Base-by-base conservation (phyloP, 192 early-diverging fungal species). In the Coemansia sp. region DNA sequence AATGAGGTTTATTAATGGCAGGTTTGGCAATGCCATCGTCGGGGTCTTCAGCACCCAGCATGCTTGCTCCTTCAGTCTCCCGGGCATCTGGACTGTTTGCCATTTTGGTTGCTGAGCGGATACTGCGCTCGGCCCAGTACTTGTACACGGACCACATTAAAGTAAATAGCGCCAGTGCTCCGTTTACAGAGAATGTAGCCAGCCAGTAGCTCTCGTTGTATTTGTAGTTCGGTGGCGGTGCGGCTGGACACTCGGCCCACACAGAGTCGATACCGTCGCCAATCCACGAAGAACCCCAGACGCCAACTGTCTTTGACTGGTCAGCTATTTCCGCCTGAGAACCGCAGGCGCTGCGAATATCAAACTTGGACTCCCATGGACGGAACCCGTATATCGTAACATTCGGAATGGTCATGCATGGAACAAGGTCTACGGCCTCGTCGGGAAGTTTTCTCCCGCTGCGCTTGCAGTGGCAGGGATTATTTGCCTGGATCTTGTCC, bases 331-430 rank as follows among this genome's bases (percentile, higher is more conserved):
- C 66, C 0, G 76, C 70, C 6, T 63, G 53, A 10, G 43, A 37
- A 9, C 81, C 74, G 45, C 84, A 85, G 3, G 82, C 61, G 0
- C 26, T 56, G 45, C 74, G 71, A 42, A 75, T 76, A 18, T 82
- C 78, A n/a, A 47, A 37, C 1, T 81, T 45, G 6, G 68, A 65
- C 9, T 72, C 77, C 50, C 67, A 56, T 0, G 82, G 71, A 49
- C 82, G 64, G 61, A 80, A 87, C 32, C 79, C 56, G 26, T 50
- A 26, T 39, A 87, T 83, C 21, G 83, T 75, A 3, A 84, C 79
- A 18, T 70, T 68, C 3, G 69, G 63, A 1, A 67, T 61, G 10
- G 72, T 18, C 43, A 42, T 15, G 62, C 86, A 87, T 5, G 78
- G 68, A 4, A 70, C 42, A 38, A 84, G 65, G 3, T 39, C 21